phyloP scores from a whole-genome alignment of 225 moss, liverwort and hornwort genomes.

The Physcomitrellopsis africana region DNA sequence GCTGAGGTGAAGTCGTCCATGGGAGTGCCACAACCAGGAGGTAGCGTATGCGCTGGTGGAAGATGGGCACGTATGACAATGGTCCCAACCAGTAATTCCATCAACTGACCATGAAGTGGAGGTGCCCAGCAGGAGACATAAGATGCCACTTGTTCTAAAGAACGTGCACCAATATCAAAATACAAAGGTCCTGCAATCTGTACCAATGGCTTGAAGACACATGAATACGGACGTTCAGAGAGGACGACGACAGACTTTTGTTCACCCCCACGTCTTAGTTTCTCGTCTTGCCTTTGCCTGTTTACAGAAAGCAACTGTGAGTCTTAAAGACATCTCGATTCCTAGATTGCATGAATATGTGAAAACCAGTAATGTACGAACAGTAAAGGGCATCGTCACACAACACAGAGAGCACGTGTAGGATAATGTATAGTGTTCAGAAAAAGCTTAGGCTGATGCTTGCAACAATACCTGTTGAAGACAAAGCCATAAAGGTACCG shows the following conservation, averaged over 20 bases:
- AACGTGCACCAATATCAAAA: constrained; percentile 67
- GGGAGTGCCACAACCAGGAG: constrained; percentile 65
- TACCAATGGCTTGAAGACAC: constrained; percentile 70
- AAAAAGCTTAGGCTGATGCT: neutral
- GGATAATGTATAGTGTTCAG: neutral
- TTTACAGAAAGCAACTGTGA: neutral
- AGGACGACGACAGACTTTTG: constrained; percentile 72
- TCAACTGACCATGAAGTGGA: constrained; percentile 66
- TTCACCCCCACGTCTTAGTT: constrained; percentile 71
- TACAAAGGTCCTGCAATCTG: constrained; percentile 67
- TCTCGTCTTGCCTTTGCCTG: constrained; percentile 74
- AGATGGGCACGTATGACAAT: constrained; percentile 58
- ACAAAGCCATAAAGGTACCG: constrained; percentile 73
- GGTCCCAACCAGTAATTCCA: constrained; percentile 60
- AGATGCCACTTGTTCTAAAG: constrained; percentile 57
- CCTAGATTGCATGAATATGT: neutral
- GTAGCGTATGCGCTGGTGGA: constrained; percentile 69
- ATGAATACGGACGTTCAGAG: constrained; percentile 67
- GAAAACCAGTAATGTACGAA: neutral
- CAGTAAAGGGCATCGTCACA: neutral
- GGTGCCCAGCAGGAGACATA: constrained; percentile 64
- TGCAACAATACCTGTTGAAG: constrained; percentile 55
- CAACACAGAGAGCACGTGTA: neutral
- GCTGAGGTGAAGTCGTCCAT: constrained; percentile 72
- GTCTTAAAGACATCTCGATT: neutral